A percentile compares a stretch with the other conserved stretches of the same genome.
phyloP scores from a whole-genome alignment of 805 yeast genomes.

The Nakazawaea anatomiae region DNA sequence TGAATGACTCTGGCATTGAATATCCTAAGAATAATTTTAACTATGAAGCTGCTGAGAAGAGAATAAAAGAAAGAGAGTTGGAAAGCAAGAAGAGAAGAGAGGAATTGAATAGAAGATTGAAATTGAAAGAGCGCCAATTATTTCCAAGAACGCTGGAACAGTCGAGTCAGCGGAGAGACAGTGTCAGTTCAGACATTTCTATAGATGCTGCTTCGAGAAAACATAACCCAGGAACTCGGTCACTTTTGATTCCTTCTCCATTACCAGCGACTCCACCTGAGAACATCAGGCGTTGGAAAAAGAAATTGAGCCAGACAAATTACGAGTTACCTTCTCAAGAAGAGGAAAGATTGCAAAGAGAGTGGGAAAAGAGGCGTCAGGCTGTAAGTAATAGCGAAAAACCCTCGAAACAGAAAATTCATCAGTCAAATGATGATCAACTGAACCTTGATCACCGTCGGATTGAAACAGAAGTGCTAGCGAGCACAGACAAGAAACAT shows the following conservation, averaged over 20 bases:
- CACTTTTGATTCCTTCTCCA: constrained; percentile 5
- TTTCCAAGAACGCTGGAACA: neutral
- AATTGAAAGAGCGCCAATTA: constrained; percentile 6
- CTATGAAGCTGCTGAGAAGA: constrained; percentile 1
- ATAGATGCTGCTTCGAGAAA: constrained; percentile 9
- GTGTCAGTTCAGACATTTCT: neutral
- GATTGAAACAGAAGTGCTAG: neutral
- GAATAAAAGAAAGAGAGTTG: constrained; percentile 1
- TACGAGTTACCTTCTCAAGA: constrained; percentile 9
- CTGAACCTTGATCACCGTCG: too few species aligned
- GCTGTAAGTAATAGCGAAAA: neutral
- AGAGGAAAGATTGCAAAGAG: constrained; percentile 2
- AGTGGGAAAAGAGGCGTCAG: neutral
- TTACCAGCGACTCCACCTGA: constrained; percentile 8
- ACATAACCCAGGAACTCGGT: neutral
- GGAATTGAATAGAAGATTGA: constrained; percentile 1
- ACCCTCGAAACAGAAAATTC: neutral
- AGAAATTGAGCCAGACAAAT: neutral
- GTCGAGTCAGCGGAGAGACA: neutral
- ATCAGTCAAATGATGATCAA: neutral
- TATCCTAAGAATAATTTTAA: neutral
- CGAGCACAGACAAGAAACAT: neutral
- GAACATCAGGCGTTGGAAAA: constrained; percentile 5
- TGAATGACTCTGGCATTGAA: constrained; percentile 4
- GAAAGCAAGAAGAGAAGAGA: neutral